Evolutionary conservation across 352 stramenopile genomes (phyloP), one percentile per base, ranked within the genome.

Genomic region (Poterioochromonas sp.): DNA sequence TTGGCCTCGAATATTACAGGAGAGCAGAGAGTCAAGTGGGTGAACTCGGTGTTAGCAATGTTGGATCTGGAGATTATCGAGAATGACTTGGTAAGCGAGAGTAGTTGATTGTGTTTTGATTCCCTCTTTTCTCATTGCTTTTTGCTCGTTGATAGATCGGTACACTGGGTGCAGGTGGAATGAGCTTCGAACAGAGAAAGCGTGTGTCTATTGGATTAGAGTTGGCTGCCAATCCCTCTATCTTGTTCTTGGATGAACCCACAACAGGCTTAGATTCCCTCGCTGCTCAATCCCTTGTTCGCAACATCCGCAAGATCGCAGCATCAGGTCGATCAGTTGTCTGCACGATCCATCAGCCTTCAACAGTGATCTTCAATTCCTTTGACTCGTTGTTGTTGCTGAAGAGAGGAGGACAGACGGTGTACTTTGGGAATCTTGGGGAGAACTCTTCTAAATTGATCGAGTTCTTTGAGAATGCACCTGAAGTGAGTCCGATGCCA

Each of bases 231-330:
- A 95, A 96, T 82, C 93, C 93, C n/a, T 91, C 91, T 79, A 84
- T 97, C 53, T 76, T 98, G 63, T 95, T 98, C 80, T 79, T 97
- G 34, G 91, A 96, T 77, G 92, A 96, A 81, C 91, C 91, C 0
- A 96, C 90, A 0, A 90, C 83, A 81, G 89, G 90, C 40, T 79
- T 97, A 20, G 91, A 97, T 80, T 79, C 69, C 15, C 73, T 86
- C 1, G 87, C 85, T 18, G 92, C 90, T 22, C 73, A 85, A 40
- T 85, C 94, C 68, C 88, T 97, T 51, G 94, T 97, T 80, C 84
- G 86, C 26, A 87, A 87, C 12, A 85, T 97, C 51, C 84, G 86
- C 53, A 87, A 89, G 43, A 91, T 97, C 58, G 88, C 90, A 3
- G 85, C 87, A 15, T 94, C 85, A 0, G 90, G 91, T n/a, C 88